Evolutionary conservation across 495 filamentous ascomycete genomes (phyloP).

Genomic region (Clohesyomyces aquaticus): DNA sequence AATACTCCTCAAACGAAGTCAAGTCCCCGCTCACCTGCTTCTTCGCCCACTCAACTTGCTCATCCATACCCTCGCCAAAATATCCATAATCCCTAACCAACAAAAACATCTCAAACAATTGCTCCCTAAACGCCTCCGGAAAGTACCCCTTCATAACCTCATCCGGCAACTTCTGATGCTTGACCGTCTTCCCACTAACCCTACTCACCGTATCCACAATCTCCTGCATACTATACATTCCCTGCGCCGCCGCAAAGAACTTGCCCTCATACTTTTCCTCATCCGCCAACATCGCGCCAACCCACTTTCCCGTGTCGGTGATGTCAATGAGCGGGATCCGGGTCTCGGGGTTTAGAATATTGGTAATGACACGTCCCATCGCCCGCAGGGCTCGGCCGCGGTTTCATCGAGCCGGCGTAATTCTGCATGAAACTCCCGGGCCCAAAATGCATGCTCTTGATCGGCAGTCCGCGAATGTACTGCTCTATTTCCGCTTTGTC

Average conservation of each 20-base stretch:
- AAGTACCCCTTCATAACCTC: constrained; percentile 55
- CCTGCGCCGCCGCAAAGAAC: constrained; percentile 23
- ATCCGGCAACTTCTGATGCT: constrained; percentile 50
- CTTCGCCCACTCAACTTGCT: constrained; percentile 19
- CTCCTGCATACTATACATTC: constrained; percentile 50
- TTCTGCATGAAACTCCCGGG: constrained; percentile 66
- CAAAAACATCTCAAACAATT: constrained; percentile 59
- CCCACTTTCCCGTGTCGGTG: constrained; percentile 60
- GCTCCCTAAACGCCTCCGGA: constrained; percentile 51
- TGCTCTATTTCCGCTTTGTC: constrained; percentile 62
- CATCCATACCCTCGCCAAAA: constrained; percentile 25
- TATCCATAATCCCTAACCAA: constrained; percentile 38
- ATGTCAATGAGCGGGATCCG: constrained; percentile 59
- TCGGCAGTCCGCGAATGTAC: constrained; percentile 56
- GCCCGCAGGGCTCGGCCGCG: constrained; percentile 19
- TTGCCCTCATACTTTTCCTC: constrained; percentile 48
- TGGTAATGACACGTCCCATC: constrained; percentile 49
- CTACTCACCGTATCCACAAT: constrained; percentile 57
- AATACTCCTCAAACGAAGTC: constrained; percentile 23
- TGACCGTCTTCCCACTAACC: constrained; percentile 42
- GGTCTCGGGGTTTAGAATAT: constrained; percentile 51
- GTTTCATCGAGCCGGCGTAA: constrained; percentile 39
- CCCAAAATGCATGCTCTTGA: constrained; percentile 59
- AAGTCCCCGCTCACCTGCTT: constrained; percentile 14
- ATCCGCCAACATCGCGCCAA: constrained; percentile 55